Evolutionary conservation across 2,329 filamentous ascomycete species (phyloP).

Genomic region (Xylaria sp.): DNA sequence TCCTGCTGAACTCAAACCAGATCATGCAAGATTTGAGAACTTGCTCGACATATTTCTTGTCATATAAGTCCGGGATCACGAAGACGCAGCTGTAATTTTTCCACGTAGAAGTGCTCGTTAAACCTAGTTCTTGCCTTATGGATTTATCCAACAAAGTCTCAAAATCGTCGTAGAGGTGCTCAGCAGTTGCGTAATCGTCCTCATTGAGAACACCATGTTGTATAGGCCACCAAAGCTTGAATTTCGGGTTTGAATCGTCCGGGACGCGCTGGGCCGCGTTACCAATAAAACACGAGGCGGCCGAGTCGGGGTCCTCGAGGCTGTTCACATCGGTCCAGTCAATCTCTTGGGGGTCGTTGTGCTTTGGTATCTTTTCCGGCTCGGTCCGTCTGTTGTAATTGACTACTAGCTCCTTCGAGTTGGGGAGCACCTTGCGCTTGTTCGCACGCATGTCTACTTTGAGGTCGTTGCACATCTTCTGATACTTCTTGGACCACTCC

Average conservation of each 20-base stretch:
- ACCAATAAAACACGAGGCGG: slow-evolving; percentile 78
- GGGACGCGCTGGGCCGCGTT: slow-evolving; percentile 86
- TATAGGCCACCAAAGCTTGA: slow-evolving; percentile 93
- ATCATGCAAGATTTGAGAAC: slow-evolving; percentile 86
- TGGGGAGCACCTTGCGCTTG: slow-evolving; percentile 95
- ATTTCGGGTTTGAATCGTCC: slow-evolving; percentile 87
- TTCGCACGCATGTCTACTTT: slow-evolving; percentile 92
- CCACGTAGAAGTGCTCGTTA: slow-evolving; percentile 83
- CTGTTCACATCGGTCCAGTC: slow-evolving; percentile 90
- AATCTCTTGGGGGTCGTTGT: slow-evolving; percentile 93
- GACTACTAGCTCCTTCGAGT: slow-evolving; percentile 93
- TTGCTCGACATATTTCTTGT: slow-evolving; percentile 90
- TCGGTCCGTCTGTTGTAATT: slow-evolving; percentile 91
- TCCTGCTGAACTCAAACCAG: slow-evolving; percentile 87
- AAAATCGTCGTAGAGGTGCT: slow-evolving; percentile 86
- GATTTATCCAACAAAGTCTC: slow-evolving; percentile 88
- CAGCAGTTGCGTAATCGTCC: slow-evolving; percentile 82
- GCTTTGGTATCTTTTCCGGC: slow-evolving; percentile 88
- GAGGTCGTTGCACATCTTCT: slow-evolving; percentile 84
- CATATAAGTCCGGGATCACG: slow-evolving; percentile 95
- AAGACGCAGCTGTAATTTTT: slow-evolving; percentile 95
- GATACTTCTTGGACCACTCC: slow-evolving; percentile 80
- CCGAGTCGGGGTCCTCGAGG: slow-evolving; percentile 71
- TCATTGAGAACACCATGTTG: slow-evolving; percentile 90
- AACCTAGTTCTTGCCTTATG: slow-evolving; percentile 83